Percentiles rank a stretch among this genome's conserved stretches.
Conservation (phyloP, 768 basidiomycete species). For the Tylopilus felleus region DNA sequence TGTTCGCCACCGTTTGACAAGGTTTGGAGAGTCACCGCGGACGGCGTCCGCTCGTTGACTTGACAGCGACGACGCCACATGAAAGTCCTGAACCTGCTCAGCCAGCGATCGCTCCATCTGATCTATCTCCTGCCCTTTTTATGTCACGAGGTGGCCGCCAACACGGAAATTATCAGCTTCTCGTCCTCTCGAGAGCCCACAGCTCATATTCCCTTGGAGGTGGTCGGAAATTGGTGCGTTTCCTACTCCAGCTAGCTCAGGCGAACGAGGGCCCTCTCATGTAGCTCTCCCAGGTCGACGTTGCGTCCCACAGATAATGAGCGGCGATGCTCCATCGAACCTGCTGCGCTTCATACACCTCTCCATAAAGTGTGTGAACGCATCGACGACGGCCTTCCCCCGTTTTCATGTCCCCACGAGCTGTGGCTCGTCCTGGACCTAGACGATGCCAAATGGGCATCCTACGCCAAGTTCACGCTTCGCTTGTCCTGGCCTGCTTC, state of each 20-base stretch:
- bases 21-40: neutral
- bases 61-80: slow-evolving; percentile 15
- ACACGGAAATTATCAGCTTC: slow-evolving; percentile 69
- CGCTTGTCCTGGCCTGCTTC: slow-evolving; percentile 56
- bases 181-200: slow-evolving; percentile 25
- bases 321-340: slow-evolving; percentile 37
- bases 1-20: neutral
- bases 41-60: slow-evolving; percentile 15
- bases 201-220: slow-evolving; percentile 14
- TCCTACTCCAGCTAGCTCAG: slow-evolving; percentile 16
- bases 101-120: slow-evolving; percentile 14
- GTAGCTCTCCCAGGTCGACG: slow-evolving; percentile 36
- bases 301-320: slow-evolving; percentile 34
- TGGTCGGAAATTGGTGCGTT: slow-evolving; percentile 31
- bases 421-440: slow-evolving; percentile 49
- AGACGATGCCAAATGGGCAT: slow-evolving; percentile 38
- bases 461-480: slow-evolving; percentile 46
- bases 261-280: neutral
- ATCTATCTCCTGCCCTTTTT: slow-evolving; percentile 17
- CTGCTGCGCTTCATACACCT: slow-evolving; percentile 40
- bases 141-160: slow-evolving; percentile 38
- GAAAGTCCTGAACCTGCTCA: slow-evolving; percentile 10
- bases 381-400: neutral
- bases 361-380: slow-evolving; percentile 37
- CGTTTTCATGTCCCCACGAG: slow-evolving; percentile 38